Base-by-base conservation (phyloP, 345 rosid species). In the Arabis hirsuta region DNA sequence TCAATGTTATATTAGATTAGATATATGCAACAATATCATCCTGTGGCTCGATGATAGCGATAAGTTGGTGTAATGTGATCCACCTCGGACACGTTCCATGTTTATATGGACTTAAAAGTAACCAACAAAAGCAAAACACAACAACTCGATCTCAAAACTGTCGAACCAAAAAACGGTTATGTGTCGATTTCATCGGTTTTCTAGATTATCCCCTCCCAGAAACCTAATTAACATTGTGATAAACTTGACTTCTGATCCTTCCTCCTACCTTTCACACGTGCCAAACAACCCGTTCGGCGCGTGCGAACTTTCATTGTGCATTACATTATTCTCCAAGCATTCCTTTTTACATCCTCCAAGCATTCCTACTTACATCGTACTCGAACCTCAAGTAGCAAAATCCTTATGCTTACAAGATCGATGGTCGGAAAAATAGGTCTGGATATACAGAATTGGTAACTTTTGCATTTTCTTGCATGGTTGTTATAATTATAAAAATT, bases 141-240 rank as follows among this genome's bases (percentile, higher is more conserved):
- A 69, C 76, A 67, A 73, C 78, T 69, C 83, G 65, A 81, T 81
- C 82, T 74, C 55, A 61, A 66, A 47, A 46, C 31, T 59, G 55
- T 54, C 69, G 67, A 73, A 77, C 84, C 82, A 62, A 67, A 76
- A 86, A 82, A 74, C 84, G 71, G 89, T 83, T 86, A 69, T 60
- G 65, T 47, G 90, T 81, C 83, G 75, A 86, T 84, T 82, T 86
- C 92, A 81, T 46, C 65, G 38, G 67, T 42, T 74, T 68, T 58
- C 54, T 47, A 74, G 11, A 67, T 73, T 24, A 63, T 22, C 26
- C 58, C 73, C 70, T 60, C 65, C 14, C 71, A 44, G 43, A 50
- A 65, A 74, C 82, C 84, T 82, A 79, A 80, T 74, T 54, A 39
- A 39, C 57, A 64, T 38, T 55, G 4, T 54, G 46, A 54, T 13